Conservation (phyloP, 495 filamentous ascomycete species). For the Trichoderma parareesei region DNA sequence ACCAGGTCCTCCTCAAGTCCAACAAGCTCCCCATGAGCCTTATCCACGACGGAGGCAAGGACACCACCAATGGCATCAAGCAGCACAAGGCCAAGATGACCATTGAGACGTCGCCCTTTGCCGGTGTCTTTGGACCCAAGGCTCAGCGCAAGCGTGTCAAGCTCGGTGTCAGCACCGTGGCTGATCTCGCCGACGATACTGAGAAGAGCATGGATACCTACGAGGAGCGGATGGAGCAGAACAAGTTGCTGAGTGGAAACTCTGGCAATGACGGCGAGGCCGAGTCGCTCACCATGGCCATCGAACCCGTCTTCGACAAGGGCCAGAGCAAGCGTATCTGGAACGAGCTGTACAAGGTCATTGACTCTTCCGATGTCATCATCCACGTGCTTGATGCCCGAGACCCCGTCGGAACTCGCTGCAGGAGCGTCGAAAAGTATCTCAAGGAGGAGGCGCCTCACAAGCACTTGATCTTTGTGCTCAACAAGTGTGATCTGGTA, state of each 20-base stretch:
- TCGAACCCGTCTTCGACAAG: conserved; percentile 88
- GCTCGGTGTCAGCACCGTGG: conserved; percentile 67
- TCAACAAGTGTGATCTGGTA: conserved; percentile 97
- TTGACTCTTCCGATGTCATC: conserved; percentile 92
- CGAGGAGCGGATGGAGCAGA: conserved; percentile 66
- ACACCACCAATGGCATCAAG: conserved; percentile 68
- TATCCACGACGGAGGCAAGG: conserved; percentile 25
- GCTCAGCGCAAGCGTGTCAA: conserved; percentile 87
- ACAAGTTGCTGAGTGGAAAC: conserved; percentile 59
- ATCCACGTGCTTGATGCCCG: conserved; percentile 91
- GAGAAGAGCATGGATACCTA: conserved; percentile 71
- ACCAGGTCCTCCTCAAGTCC: conserved; percentile 82
- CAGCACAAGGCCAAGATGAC: conserved; percentile 92
- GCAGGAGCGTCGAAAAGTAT: conserved; percentile 88
- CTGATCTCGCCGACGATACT: conserved; percentile 73
- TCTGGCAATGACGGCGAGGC: conserved; percentile 44
- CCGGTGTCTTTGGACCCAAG: conserved; percentile 90
- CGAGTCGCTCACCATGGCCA: conserved; percentile 49
- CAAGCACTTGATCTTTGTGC: conserved; percentile 84
- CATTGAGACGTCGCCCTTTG: conserved; percentile 76
- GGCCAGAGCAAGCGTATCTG: conserved; percentile 92
- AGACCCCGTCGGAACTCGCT: conserved; percentile 84
- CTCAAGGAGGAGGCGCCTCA: conserved; percentile 87
- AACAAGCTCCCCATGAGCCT: conserved; percentile 58
- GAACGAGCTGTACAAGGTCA: conserved; percentile 97